A percentile compares a stretch with the other conserved stretches of the same genome.
Conservation (phyloP, 257 asterid species). For the Echium plantagineum region DNA sequence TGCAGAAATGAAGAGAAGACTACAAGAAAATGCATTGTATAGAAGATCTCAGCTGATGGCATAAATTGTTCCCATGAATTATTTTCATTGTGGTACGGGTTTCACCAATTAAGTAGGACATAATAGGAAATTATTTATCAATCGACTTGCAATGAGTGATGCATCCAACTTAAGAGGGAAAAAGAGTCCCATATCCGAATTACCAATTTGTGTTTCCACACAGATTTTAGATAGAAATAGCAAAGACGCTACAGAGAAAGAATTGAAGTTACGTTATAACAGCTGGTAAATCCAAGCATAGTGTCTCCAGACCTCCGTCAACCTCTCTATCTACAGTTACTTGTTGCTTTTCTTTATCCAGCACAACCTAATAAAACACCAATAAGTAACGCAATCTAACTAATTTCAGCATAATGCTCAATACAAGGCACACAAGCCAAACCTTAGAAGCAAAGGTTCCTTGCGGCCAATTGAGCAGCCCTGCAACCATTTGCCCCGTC, state of each 20-base stretch:
- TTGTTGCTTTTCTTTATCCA: constrained; percentile 56
- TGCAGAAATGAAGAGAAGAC: too few species aligned
- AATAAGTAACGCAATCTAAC: background rate
- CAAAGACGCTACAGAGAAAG: background rate
- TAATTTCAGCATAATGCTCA: background rate
- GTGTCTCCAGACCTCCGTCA: constrained; percentile 91
- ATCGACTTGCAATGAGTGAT: background rate
- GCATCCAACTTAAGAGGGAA: too few species aligned
- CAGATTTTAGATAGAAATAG: background rate
- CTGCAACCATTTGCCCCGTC: constrained; percentile 95
- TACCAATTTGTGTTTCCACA: background rate
- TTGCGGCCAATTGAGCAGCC: constrained; percentile 92
- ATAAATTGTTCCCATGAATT: too few species aligned
- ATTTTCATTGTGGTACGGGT: too few species aligned
- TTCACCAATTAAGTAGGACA: too few species aligned
- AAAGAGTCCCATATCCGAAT: background rate
- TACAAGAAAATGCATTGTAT: too few species aligned
- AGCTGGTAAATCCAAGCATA: constrained; percentile 83
- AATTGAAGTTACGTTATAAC: constrained; percentile 67
- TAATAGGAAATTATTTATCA: too few species aligned
- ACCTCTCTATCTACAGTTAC: constrained; percentile 91
- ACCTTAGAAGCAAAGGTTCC: constrained; percentile 96
- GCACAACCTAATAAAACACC: constrained; percentile 46
- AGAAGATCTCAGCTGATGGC: too few species aligned
- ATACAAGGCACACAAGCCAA: constrained; percentile 10